Conservation (phyloP, 495 filamentous ascomycete species). For the Talaromyces borbonicus region DNA sequence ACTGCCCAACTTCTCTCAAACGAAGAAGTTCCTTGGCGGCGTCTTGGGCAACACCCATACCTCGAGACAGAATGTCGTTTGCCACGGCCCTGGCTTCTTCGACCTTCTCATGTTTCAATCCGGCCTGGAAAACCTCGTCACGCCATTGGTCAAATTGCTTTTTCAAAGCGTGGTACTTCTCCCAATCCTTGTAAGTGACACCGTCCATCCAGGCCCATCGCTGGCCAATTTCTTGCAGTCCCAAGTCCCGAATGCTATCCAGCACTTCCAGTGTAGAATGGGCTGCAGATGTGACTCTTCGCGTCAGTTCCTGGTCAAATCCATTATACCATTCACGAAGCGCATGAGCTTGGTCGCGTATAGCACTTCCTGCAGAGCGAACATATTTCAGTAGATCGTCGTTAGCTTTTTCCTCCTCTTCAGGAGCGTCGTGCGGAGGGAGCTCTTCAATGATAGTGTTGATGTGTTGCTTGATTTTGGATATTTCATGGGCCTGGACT, state of each 20-base stretch:
- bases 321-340: conserved; percentile 68
- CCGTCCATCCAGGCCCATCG: conserved; percentile 97
- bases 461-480: conserved; percentile 58
- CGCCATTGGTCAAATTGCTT: conserved; percentile 78
- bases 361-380: conserved; percentile 59
- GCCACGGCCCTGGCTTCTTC: conserved; percentile 57
- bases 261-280: conserved; percentile 73
- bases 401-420: conserved; percentile 44
- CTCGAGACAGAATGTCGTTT: conserved; percentile 59
- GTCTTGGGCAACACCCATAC: conserved; percentile 69
- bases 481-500: conserved; percentile 49
- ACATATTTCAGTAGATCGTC: conserved; percentile 56
- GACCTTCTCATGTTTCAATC: conserved; percentile 61
- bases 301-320: conserved; percentile 60
- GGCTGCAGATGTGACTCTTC: conserved; percentile 63
- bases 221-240: conserved; percentile 91
- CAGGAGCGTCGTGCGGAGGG: conserved; percentile 42
- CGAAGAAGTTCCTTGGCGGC: conserved; percentile 74
- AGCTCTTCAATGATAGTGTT: conserved; percentile 46
- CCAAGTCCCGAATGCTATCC: conserved; percentile 75
- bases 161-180: conserved; percentile 78
- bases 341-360: conserved; percentile 73
- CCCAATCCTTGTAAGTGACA: conserved; percentile 94
- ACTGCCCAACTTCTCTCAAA: conserved; percentile 74
- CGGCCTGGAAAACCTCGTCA: conserved; percentile 62